Conservation (phyloP, 2,329 filamentous ascomycete species). For the Aurifilum marmelostoma region DNA sequence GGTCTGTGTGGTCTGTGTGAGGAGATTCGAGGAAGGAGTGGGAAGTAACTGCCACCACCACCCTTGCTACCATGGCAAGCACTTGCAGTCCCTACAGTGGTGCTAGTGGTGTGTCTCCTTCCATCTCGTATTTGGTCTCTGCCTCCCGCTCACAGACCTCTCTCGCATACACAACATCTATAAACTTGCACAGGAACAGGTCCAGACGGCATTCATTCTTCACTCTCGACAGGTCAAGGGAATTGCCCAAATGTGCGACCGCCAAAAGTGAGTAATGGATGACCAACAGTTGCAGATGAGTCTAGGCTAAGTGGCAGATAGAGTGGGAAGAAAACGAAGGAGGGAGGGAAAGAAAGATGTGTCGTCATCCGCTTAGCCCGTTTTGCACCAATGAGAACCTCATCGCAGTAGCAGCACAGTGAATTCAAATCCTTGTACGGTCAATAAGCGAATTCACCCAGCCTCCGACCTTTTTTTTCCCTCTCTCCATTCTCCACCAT, state of each 20-base stretch:
- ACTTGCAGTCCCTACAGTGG: too few species aligned
- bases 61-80: too few species aligned
- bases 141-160: too few species aligned
- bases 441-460: background rate
- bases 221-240: background rate
- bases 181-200: too few species aligned
- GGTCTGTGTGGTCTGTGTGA: background rate
- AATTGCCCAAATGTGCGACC: background rate
- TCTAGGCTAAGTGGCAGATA: too few species aligned
- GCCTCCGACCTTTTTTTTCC: background rate
- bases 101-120: too few species aligned
- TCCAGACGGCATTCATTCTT: background rate
- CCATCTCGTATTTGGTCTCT: too few species aligned
- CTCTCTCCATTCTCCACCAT: background rate
- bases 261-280: background rate
- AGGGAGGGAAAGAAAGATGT: background rate
- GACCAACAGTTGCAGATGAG: too few species aligned
- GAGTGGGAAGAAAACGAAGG: too few species aligned
- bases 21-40: background rate
- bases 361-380: slow-evolving; percentile 6
- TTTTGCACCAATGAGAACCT: slow-evolving; percentile 10
- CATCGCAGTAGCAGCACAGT: background rate
- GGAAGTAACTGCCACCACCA: background rate
- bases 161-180: too few species aligned
- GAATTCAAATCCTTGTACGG: background rate